These are phyloP conservation scores for Takashimella tepidaria DNA, from an alignment of 1,284 basidiomycete species.

Conservation along the genomic window DNA sequence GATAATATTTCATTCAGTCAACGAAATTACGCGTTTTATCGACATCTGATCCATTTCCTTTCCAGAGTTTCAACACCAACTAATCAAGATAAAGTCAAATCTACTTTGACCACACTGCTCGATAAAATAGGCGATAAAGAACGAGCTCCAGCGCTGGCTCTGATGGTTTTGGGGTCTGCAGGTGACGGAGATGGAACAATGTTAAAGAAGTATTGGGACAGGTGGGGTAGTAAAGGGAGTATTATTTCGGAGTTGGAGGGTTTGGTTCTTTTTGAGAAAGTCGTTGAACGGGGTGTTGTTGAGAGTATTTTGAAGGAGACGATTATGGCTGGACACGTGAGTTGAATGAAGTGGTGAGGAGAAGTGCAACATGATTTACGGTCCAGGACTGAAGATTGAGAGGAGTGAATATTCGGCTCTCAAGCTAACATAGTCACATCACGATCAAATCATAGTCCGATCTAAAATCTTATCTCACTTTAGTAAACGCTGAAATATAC, in stretches of 20 bases:
- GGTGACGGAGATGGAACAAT: constrained; percentile 19
- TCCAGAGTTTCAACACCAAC: constrained; percentile 1
- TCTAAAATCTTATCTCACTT: constrained; percentile 19
- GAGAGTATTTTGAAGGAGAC: constrained; percentile 6
- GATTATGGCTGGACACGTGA: constrained; percentile 11
- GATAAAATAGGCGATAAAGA: constrained; percentile 24
- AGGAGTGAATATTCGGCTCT: no score
- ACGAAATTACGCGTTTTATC: constrained; percentile 40
- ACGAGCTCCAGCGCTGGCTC: constrained; percentile 30
- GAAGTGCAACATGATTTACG: no score
- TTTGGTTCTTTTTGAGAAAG: constrained; percentile 8
- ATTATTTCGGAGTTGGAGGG: constrained; percentile 32
- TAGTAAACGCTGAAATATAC: constrained; percentile 23
- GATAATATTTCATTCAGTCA: constrained; percentile 10
- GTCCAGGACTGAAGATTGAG: no score
- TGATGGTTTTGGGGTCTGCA: constrained; percentile 16
- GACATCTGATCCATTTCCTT: constrained; percentile 18
- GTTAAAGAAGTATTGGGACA: constrained; percentile 29
- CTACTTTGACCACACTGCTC: constrained; percentile 7
- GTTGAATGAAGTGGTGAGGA: no score
- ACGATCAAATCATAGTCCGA: constrained; percentile 17
- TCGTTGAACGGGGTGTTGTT: background rate
- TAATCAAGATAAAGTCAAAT: background rate
- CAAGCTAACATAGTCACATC: no score
- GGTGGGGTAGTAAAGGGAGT: constrained; percentile 34